Evolutionary conservation across 495 filamentous ascomycete species (phyloP).

Genomic region (Paragyromitra xinjiangensis): DNA sequence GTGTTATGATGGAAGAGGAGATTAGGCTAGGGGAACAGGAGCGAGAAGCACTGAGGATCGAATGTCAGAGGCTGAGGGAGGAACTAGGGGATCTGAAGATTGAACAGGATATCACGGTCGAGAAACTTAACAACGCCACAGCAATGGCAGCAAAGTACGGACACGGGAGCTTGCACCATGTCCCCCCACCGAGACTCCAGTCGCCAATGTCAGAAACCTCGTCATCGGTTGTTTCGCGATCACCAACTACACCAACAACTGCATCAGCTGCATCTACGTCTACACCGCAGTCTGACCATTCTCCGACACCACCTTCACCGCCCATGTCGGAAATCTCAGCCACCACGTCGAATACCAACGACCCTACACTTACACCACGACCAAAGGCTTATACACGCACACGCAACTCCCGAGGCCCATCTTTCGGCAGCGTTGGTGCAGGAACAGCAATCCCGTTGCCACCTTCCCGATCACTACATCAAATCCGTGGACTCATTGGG

Average conservation of each 20-base stretch:
- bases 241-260: conserved; percentile 60
- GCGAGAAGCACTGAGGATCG: conserved; percentile 84
- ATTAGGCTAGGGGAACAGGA: conserved; percentile 89
- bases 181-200: conserved; percentile 58
- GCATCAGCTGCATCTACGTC: conserved; percentile 73
- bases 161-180: conserved; percentile 65
- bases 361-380: conserved; percentile 62
- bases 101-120: conserved; percentile 90
- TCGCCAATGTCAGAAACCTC: conserved; percentile 64
- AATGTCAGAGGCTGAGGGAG: conserved; percentile 84
- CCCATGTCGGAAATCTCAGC: conserved; percentile 80
- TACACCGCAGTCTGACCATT: conserved; percentile 67
- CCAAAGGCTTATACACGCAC: conserved; percentile 57
- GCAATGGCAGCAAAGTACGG: conserved; percentile 60
- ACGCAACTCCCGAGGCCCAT: conserved; percentile 55
- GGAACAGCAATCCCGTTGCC: conserved; percentile 66
- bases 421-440: conserved; percentile 51
- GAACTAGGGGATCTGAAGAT: conserved; percentile 92
- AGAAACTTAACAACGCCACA: conserved; percentile 81
- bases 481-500: conserved; percentile 89
- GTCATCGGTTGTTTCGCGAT: conserved; percentile 50
- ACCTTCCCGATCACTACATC: conserved; percentile 84
- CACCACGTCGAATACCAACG: conserved; percentile 64
- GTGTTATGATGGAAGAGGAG: conserved; percentile 93
- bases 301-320: conserved; percentile 67